Base-by-base conservation (phyloP, 2,329 filamentous ascomycete species). In the Fragosphaeria purpurea region DNA sequence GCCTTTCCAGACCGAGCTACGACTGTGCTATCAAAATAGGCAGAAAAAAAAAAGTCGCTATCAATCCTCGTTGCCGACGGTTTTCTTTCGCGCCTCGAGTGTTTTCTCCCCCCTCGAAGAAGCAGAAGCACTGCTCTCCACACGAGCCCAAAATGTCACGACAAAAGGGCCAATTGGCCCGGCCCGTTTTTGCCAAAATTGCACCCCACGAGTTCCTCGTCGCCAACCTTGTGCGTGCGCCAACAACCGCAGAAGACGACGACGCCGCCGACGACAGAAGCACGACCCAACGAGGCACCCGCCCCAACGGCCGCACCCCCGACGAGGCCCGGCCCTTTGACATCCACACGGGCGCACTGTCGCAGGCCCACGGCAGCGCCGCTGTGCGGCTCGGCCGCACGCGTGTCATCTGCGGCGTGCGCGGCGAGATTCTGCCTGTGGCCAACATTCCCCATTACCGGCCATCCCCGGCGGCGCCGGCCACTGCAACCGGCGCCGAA, bases 371-470 rank as follows among this genome's bases (percentile, higher is more conserved):
- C 63, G 93, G 93, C 47, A 94, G 88, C 60, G 85, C 91, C 1
- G 84, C 97, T 0, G 86, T 97, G 46, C 81, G 93, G 38, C 74
- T 86, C 47, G 93, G 93, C 44, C 88, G 94, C 65, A 97, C 91
- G 1, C 89, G 88, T 1, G 88, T 90, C n/a, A 90, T 98, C 39
- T 96, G 90, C 63, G 93, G 91, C 51, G 82, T 98, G 22, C 82
- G 91, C 43, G 90, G 77, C 48, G 93, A 98, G 69, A 83, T 95
- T 6, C 73, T 98, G 32, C 75, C 83, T 45, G 83, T 85, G 3
- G 76, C 78, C 46, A 82, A 88, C 63, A 87, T 94, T 53, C 83
- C 83, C 45, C 82, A 80, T 59, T 85, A 75, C 67, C 70, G 83
- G 55, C 59, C 79, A 52, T 55, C 54, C 46, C 10, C 12, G 22